Conservation (phyloP, 352 stramenopile species). For the Thraustotheca clavata region DNA sequence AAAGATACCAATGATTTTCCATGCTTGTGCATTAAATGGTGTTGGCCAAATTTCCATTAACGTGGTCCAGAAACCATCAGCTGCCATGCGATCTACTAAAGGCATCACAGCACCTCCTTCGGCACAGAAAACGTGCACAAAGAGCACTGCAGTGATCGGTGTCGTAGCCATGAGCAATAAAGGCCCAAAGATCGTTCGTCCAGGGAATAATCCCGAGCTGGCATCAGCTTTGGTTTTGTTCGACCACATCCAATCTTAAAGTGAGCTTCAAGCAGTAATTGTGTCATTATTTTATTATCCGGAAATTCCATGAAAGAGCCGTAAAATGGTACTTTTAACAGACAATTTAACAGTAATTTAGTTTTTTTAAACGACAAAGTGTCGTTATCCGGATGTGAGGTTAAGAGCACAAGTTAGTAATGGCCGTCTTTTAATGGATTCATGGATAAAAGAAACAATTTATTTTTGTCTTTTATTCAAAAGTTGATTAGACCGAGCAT, state of each 20-base stretch:
- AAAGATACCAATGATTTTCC: slow-evolving; percentile 85
- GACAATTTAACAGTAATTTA: no score
- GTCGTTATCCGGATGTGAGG: no score
- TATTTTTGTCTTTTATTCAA: no score
- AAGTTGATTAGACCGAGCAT: no score
- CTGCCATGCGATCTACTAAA: neutral
- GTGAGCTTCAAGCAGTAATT: no score
- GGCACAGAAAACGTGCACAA: slow-evolving; percentile 63
- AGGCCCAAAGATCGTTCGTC: slow-evolving; percentile 72
- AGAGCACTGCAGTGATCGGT: slow-evolving; percentile 76
- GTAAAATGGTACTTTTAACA: no score
- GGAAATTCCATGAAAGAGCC: no score
- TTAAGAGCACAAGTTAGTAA: no score
- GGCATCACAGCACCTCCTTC: slow-evolving; percentile 32
- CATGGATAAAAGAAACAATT: no score
- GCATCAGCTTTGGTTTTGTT: slow-evolving; percentile 57
- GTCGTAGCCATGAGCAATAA: slow-evolving; percentile 83
- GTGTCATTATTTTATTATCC: no score
- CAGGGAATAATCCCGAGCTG: slow-evolving; percentile 61
- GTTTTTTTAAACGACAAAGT: no score
- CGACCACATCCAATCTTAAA: slow-evolving; percentile 45
- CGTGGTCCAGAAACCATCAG: slow-evolving; percentile 24
- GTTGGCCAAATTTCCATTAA: slow-evolving; percentile 72
- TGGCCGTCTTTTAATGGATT: no score
- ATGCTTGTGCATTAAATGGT: slow-evolving; percentile 74